phyloP scores from a whole-genome alignment of 495 filamentous ascomycete species.

The Hypoxylon lenormandii region DNA sequence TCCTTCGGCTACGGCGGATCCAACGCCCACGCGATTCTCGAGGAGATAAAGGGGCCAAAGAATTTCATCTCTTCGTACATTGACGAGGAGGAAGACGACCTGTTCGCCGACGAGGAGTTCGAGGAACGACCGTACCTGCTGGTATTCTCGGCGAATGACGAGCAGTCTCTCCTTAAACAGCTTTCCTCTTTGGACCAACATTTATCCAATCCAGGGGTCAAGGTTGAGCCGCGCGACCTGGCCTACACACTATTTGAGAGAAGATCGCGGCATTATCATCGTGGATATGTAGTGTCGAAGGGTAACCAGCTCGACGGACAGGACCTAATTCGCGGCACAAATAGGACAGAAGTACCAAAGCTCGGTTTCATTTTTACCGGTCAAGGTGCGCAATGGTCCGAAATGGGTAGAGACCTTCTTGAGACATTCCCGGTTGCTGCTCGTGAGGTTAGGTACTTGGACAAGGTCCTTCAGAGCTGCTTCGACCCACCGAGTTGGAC shows the following conservation, averaged over 20 bases:
- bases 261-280: conserved; percentile 36
- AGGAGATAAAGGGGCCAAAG: conserved; percentile 29
- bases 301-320: not conserved
- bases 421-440: conserved; percentile 5
- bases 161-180: not conserved
- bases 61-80: conserved; percentile 1
- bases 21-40: conserved; percentile 67
- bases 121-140: conserved; percentile 12
- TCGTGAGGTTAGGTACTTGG: conserved; percentile 9
- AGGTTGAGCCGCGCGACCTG: conserved; percentile 24
- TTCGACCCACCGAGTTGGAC: conserved; percentile 28
- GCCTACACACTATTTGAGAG: conserved; percentile 47
- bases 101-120: conserved; percentile 9
- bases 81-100: not conserved
- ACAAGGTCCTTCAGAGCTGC: not conserved
- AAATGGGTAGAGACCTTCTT: conserved; percentile 54
- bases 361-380: conserved; percentile 60
- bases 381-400: conserved; percentile 60
- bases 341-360: conserved; percentile 11
- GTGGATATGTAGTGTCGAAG: conserved; percentile 28
- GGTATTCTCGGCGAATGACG: conserved; percentile 42
- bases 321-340: not conserved
- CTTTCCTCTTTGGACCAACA: not conserved
- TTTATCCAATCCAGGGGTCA: conserved; percentile 13
- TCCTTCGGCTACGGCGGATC: conserved; percentile 68